Evolutionary conservation across 768 basidiomycete genomes (phyloP).

Genomic region (Xanthoconium stramineum): DNA sequence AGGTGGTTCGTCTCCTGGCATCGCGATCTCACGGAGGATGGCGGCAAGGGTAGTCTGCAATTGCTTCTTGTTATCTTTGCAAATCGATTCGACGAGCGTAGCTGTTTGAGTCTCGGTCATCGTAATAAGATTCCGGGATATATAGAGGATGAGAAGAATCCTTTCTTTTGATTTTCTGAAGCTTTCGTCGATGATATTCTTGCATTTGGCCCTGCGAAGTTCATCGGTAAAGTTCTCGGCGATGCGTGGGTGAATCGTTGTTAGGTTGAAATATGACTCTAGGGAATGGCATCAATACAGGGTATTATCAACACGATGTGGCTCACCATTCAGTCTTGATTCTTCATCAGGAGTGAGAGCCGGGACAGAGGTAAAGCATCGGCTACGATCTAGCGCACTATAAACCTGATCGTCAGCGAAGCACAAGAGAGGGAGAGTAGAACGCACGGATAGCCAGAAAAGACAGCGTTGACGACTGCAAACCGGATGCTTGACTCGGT

Average conservation of each 20-base stretch:
- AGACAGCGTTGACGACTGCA: constrained; percentile 25
- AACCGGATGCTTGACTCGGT: constrained; percentile 22
- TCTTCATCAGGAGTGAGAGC: constrained; percentile 16
- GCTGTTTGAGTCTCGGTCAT: constrained; percentile 12
- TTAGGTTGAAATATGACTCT: constrained; percentile 20
- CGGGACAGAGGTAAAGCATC: constrained; percentile 12
- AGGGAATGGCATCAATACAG: neutral
- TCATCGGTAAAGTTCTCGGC: constrained; percentile 20
- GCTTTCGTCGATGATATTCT: constrained; percentile 13
- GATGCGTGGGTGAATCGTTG: constrained; percentile 15
- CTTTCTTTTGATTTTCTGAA: constrained; percentile 26
- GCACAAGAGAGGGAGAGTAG: neutral
- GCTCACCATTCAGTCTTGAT: constrained; percentile 11
- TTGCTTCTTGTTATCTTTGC: constrained; percentile 12
- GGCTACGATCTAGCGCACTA: constrained; percentile 20
- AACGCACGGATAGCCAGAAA: constrained; percentile 24
- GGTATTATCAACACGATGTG: neutral
- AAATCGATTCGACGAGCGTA: constrained; percentile 13
- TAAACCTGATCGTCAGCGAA: neutral
- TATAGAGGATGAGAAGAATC: constrained; percentile 17
- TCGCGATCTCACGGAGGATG: constrained; percentile 13
- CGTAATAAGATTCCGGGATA: constrained; percentile 14
- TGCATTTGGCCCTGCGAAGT: constrained; percentile 11
- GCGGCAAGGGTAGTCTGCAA: constrained; percentile 12
- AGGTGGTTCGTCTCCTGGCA: neutral